phyloP scores from a whole-genome alignment of 495 filamentous ascomycete genomes.

The Tuber brumale region DNA sequence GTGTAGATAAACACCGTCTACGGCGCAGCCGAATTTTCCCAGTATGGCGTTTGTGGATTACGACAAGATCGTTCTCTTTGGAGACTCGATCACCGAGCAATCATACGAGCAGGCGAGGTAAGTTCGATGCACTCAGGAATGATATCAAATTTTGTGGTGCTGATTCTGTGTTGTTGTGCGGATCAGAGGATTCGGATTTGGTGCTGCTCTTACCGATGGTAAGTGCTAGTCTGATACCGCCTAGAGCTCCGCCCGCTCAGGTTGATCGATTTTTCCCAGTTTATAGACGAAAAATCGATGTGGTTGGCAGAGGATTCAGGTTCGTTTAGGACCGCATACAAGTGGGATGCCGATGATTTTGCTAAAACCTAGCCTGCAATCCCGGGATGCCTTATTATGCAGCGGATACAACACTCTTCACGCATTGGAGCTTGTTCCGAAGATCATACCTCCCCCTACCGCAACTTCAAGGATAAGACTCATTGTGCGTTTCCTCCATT shows the following conservation, averaged over 20 bases:
- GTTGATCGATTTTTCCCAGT: constrained; percentile 42
- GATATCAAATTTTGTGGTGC: constrained; percentile 4
- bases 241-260: neutral
- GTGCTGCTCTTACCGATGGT: constrained; percentile 35
- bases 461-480: constrained; percentile 55
- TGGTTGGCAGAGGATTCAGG: constrained; percentile 62
- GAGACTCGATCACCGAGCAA: constrained; percentile 39
- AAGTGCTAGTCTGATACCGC: neutral
- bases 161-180: constrained; percentile 1
- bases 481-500: constrained; percentile 51
- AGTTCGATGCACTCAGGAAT: neutral
- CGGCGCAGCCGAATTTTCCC: neutral
- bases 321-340: constrained; percentile 32
- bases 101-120: constrained; percentile 38
- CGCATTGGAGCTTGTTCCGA: constrained; percentile 54
- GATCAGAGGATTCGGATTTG: constrained; percentile 38
- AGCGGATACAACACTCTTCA: constrained; percentile 66
- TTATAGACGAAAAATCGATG: constrained; percentile 59
- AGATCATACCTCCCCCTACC: constrained; percentile 53
- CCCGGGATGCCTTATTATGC: neutral
- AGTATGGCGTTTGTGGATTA: constrained; percentile 39
- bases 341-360: neutral
- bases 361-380: constrained; percentile 14
- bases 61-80: constrained; percentile 40
- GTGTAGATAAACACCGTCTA: neutral